Evolutionary conservation across 1,139 yeast species (phyloP).

Genomic region (Waltiozyma sp.): DNA sequence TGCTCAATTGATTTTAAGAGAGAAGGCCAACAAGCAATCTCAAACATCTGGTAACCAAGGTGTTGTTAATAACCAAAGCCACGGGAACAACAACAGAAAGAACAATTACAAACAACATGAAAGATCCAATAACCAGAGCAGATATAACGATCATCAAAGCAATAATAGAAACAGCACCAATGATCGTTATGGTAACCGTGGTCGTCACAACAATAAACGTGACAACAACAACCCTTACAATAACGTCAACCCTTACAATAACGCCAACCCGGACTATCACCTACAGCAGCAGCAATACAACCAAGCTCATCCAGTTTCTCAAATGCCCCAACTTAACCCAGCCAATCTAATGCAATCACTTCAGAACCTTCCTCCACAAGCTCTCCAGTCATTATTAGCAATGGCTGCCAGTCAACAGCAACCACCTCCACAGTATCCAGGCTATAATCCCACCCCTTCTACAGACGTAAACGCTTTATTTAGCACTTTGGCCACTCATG

Average conservation of each 20-base stretch:
- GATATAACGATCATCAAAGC: not conserved
- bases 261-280: slow-evolving; percentile 8
- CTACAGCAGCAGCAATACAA: slow-evolving; percentile 12
- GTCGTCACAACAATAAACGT: slow-evolving; percentile 15
- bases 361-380: slow-evolving; percentile 40
- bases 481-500: not conserved
- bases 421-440: slow-evolving; percentile 7
- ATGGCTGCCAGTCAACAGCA: slow-evolving; percentile 24
- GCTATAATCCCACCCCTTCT: not conserved
- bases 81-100: not conserved
- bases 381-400: slow-evolving; percentile 37
- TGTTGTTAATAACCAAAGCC: not conserved
- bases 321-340: slow-evolving; percentile 1
- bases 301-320: slow-evolving; percentile 16
- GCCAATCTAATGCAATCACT: slow-evolving; percentile 24
- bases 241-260: slow-evolving; percentile 4
- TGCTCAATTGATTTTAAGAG: slow-evolving; percentile 31
- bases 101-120: not conserved
- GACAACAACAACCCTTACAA: slow-evolving; percentile 6
- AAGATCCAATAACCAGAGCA: not conserved
- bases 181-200: slow-evolving; percentile 16
- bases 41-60: not conserved
- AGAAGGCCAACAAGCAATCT: slow-evolving; percentile 21
- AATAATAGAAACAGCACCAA: not conserved
- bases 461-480: not conserved